Evolutionary conservation across 345 rosid genomes (phyloP).

Genomic region (Anacardium occidentale): DNA sequence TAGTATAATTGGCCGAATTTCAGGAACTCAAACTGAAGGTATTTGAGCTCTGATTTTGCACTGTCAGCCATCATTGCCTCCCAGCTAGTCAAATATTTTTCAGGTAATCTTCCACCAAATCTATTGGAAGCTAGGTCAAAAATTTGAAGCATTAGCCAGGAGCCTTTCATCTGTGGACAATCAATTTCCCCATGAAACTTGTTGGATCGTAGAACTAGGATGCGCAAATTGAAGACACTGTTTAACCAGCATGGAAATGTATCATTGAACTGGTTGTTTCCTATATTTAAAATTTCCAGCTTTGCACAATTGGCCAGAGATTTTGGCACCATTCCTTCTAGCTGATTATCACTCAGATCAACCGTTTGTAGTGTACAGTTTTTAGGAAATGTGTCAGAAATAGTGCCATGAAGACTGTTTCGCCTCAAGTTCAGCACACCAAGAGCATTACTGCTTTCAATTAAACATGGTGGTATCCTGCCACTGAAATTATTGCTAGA

Average conservation of each 20-base stretch:
- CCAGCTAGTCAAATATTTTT: slow-evolving; percentile 19
- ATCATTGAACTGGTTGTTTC: slow-evolving; percentile 34
- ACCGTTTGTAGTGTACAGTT: slow-evolving; percentile 28
- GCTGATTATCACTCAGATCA: slow-evolving; percentile 30
- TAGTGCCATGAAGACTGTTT: slow-evolving; percentile 14
- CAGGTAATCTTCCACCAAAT: slow-evolving; percentile 30
- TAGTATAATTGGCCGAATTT: slow-evolving; percentile 8
- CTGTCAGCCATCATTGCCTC: slow-evolving; percentile 35
- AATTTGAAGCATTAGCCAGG: slow-evolving; percentile 40
- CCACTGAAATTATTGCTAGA: slow-evolving; percentile 43
- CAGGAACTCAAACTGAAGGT: slow-evolving; percentile 20
- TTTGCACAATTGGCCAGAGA: slow-evolving; percentile 25
- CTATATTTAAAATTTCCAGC: slow-evolving; percentile 39
- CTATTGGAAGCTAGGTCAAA: slow-evolving; percentile 37
- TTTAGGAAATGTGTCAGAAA: slow-evolving; percentile 17
- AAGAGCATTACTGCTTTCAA: background rate
- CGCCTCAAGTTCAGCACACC: slow-evolving; percentile 33
- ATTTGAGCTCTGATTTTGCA: background rate
- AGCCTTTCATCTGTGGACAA: background rate
- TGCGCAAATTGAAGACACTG: slow-evolving; percentile 26
- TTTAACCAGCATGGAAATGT: slow-evolving; percentile 38
- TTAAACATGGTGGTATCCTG: slow-evolving; percentile 25
- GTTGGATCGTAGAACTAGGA: slow-evolving; percentile 38
- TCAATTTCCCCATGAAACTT: slow-evolving; percentile 12
- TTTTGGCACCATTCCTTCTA: slow-evolving; percentile 32